A percentile compares a stretch with the other conserved stretches of the same genome.
These are phyloP conservation scores for Cladosporium sp. DNA, from an alignment of 2,329 filamentous ascomycete species.

Conservation along the genomic window DNA sequence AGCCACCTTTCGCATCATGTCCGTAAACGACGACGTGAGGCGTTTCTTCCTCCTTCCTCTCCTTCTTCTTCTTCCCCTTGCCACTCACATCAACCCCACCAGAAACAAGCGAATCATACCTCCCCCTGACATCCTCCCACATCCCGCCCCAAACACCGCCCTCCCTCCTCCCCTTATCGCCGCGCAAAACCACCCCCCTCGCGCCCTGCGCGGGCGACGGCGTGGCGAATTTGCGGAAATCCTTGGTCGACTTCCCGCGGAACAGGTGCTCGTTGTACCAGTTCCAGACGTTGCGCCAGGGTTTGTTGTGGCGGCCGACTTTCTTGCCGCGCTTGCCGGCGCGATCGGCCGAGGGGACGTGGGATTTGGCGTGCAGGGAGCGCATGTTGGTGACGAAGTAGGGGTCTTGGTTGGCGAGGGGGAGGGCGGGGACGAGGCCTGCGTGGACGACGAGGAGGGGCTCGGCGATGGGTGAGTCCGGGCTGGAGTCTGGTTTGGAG, in stretches of 20 bases:
- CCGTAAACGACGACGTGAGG: constrained; percentile 72
- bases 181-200: background rate
- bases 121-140: background rate
- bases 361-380: constrained; percentile 62
- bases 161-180: too few species aligned
- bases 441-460: constrained; percentile 74
- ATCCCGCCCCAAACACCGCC: background rate
- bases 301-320: constrained; percentile 22
- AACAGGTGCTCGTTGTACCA: constrained; percentile 32
- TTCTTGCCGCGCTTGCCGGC: constrained; percentile 17
- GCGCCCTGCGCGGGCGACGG: background rate
- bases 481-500: constrained; percentile 14
- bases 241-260: constrained; percentile 14
- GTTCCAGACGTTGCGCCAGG: constrained; percentile 30
- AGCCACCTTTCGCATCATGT: constrained; percentile 72
- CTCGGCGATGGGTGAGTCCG: constrained; percentile 57
- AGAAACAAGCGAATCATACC: too few species aligned
- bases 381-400: constrained; percentile 91
- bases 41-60: constrained; percentile 39
- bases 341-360: constrained; percentile 49
- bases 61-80: constrained; percentile 14
- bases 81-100: too few species aligned
- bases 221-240: background rate
- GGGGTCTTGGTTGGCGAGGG: constrained; percentile 68
- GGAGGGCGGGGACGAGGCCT: constrained; percentile 73